These are phyloP conservation scores for Aspergillus aculeatus DNA, from an alignment of 2,329 filamentous ascomycete species.

Conservation along the genomic window DNA sequence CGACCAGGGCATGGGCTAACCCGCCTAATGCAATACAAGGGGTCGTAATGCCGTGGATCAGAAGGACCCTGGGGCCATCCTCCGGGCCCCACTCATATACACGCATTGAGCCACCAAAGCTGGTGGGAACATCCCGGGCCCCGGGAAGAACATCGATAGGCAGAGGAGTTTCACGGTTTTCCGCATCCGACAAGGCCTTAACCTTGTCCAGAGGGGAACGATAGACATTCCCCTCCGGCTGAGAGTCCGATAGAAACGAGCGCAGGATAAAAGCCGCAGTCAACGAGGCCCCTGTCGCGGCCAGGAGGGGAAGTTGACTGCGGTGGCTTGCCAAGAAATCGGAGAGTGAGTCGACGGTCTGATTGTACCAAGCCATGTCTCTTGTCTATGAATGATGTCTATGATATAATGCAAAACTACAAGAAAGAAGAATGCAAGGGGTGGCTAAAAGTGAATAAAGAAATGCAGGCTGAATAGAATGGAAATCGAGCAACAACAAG, in stretches of 20 bases:
- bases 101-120: slow-evolving; percentile 63
- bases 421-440: not conserved
- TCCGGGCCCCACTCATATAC: slow-evolving; percentile 81
- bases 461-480: not conserved
- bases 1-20: slow-evolving; percentile 64
- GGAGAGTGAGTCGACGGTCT: slow-evolving; percentile 36
- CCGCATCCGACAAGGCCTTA: slow-evolving; percentile 33
- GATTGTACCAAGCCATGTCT: slow-evolving; percentile 35
- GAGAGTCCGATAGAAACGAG: slow-evolving; percentile 24
- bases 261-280: slow-evolving; percentile 34
- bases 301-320: slow-evolving; percentile 33
- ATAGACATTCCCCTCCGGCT: slow-evolving; percentile 21
- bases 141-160: slow-evolving; percentile 65
- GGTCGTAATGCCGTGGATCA: slow-evolving; percentile 80
- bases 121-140: slow-evolving; percentile 59
- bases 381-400: not conserved
- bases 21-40: slow-evolving; percentile 68
- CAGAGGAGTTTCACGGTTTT: slow-evolving; percentile 55
- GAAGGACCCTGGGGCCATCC: slow-evolving; percentile 67
- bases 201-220: slow-evolving; percentile 39
- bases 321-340: slow-evolving; percentile 31
- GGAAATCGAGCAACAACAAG: not conserved
- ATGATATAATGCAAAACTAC: not conserved
- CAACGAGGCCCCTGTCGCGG: slow-evolving; percentile 37
- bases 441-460: not conserved